These are phyloP conservation scores for Senna siamea DNA, from an alignment of 306 rosid genomes.

Conservation along the genomic window DNA sequence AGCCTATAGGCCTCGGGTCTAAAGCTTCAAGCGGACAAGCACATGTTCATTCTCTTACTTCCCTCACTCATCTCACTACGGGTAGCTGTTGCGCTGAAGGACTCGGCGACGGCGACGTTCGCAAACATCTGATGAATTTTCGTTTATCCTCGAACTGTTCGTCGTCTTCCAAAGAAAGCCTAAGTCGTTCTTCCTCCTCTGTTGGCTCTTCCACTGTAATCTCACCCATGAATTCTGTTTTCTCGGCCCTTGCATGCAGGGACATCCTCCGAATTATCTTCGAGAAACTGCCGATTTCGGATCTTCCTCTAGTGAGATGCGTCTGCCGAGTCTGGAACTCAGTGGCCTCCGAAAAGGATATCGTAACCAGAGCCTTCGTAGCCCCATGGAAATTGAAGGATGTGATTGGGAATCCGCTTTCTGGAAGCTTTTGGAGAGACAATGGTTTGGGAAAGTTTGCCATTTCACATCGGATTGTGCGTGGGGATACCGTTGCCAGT, in stretches of 20 bases:
- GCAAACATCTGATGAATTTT: constrained; percentile 44
- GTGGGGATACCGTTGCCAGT: constrained; percentile 80
- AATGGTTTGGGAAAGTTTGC: constrained; percentile 76
- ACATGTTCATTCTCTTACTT: neutral
- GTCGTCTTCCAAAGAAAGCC: constrained; percentile 22
- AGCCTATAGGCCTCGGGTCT: neutral
- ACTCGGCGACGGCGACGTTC: constrained; percentile 52
- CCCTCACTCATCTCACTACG: constrained; percentile 30
- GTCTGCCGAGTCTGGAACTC: constrained; percentile 86
- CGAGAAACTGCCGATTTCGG: constrained; percentile 68
- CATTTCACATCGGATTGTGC: constrained; percentile 70
- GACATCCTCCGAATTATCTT: constrained; percentile 85
- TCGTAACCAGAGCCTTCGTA: constrained; percentile 57
- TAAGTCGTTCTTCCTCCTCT: constrained; percentile 26
- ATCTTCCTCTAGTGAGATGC: constrained; percentile 82
- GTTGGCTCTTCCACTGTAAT: constrained; percentile 30
- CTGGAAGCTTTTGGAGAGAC: constrained; percentile 95
- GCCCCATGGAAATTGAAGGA: constrained; percentile 75
- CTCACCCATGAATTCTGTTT: constrained; percentile 76
- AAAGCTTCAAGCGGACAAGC: neutral
- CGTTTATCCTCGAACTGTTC: constrained; percentile 21
- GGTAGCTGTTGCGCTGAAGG: constrained; percentile 65
- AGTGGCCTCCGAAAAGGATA: constrained; percentile 79
- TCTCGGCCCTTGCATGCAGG: constrained; percentile 69
- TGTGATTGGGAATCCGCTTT: constrained; percentile 66